Evolutionary conservation across 345 rosid genomes (phyloP), one percentile per base, ranked within the genome.

Genomic region (Euphorbia peplus): DNA sequence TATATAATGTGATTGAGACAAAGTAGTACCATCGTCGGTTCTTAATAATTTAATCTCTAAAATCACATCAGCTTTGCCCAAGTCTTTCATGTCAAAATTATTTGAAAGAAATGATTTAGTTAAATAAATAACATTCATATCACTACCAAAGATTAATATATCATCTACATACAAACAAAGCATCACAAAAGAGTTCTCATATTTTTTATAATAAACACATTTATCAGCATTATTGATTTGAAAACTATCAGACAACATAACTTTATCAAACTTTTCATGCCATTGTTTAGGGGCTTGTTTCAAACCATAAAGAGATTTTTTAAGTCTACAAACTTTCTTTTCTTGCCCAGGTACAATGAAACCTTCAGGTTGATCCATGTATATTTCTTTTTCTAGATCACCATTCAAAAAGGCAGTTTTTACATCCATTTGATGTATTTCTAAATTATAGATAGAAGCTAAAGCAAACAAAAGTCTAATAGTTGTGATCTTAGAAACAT

Each of bases 1-100:
- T 8, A 55, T 9, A 55, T 58, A 58, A 29, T 58, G 62, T 26
- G 62, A 58, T 58, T 58, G 62, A 28, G 21, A 8, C 15, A 58
- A 58, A 13, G 35, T 1, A 55, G 3, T 24, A 19, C 58, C 2
- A 2, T 24, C 58, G 22, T 12, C 2, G 6, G 19, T 21, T 53
- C 22, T 53, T 12, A 19, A 2, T 19, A 53, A 4, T 53, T 53
- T 53, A 53, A 10, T 22, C 1, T 28, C 58, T 53, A 53, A 53
- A 5, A 5, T 53, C 4, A 24, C 29, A 53, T 53, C 58, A 53
- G 22, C 58, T 19, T 53, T 8, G 8, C 2, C 58, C 11, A 53
- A 15, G 22, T 53, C 5, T 6, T 53, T 53, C 58, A 53, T 53
- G 8, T 55, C 18, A 47, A 55, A 55, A 55, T 55, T 55, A 24